Conservation (phyloP, 192 early-diverging fungal genomes). For the Entomortierella parvispora region DNA sequence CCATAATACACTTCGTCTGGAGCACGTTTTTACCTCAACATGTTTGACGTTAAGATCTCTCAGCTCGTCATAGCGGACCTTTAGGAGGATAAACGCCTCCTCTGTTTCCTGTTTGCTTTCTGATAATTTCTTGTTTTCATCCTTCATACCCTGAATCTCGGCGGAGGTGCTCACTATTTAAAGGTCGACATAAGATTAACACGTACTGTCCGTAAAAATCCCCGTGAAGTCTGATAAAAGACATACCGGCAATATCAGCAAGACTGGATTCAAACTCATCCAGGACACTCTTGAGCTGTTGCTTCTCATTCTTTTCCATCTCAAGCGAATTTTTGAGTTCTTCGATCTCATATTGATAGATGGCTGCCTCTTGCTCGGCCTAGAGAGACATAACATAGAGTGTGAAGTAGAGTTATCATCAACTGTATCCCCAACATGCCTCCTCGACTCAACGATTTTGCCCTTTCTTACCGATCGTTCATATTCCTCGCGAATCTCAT, state of each 20-base stretch:
- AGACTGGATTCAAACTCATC: slow-evolving; percentile 50
- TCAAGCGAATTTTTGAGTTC: slow-evolving; percentile 27
- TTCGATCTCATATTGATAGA: slow-evolving; percentile 46
- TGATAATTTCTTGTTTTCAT: slow-evolving; percentile 31
- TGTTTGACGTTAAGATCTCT: slow-evolving; percentile 38
- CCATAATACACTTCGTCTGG: neutral
- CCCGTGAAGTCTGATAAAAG: no score
- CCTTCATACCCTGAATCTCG: slow-evolving; percentile 44
- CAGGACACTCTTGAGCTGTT: slow-evolving; percentile 28
- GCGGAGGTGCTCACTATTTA: slow-evolving; percentile 34
- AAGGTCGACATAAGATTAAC: neutral
- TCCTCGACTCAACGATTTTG: neutral
- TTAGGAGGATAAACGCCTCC: slow-evolving; percentile 43
- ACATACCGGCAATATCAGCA: slow-evolving; percentile 43
- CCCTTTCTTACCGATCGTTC: slow-evolving; percentile 30
- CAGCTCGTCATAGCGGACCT: slow-evolving; percentile 43
- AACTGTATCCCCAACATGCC: neutral
- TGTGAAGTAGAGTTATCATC: neutral
- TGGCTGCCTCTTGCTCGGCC: slow-evolving; percentile 47
- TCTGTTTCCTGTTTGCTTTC: slow-evolving; percentile 39
- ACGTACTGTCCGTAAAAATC: no score
- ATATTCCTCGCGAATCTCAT: slow-evolving; percentile 51
- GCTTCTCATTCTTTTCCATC: slow-evolving; percentile 35
- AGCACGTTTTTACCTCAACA: slow-evolving; percentile 24
- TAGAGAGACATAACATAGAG: slow-evolving; percentile 1